Conservation (phyloP, 257 asterid genomes). For the Echium plantagineum region DNA sequence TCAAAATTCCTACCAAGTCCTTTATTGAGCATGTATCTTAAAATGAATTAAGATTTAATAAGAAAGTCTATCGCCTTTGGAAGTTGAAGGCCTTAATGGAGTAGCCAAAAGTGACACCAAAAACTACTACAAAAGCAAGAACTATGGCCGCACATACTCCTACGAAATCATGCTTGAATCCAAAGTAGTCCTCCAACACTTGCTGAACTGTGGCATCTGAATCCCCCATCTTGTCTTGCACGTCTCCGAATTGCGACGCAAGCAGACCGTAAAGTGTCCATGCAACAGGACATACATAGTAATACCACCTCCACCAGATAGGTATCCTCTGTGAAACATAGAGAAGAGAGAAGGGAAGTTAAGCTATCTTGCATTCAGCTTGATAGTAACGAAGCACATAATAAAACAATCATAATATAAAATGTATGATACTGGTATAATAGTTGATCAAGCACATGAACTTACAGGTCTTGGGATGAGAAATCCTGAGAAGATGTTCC, state of each 20-base stretch:
- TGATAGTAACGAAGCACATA: too few relatives aligned
- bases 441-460: background rate
- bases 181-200: too few relatives aligned
- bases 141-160: constrained; percentile 50
- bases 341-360: background rate
- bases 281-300: constrained; percentile 6
- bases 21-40: too few relatives aligned
- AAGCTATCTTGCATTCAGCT: too few relatives aligned
- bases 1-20: too few relatives aligned
- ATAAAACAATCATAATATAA: too few relatives aligned
- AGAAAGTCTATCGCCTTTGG: too few relatives aligned
- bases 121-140: constrained; percentile 21
- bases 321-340: constrained; percentile 56
- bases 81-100: too few relatives aligned
- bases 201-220: too few relatives aligned
- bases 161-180: constrained; percentile 30
- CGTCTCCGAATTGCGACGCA: constrained; percentile 15
- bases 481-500: constrained; percentile 87
- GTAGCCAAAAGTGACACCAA: too few relatives aligned
- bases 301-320: constrained; percentile 21
- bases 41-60: too few relatives aligned
- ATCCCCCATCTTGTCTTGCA: background rate
- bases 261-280: constrained; percentile 15
- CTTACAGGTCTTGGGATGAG: constrained; percentile 63
- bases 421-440: background rate